Evolutionary conservation across 2,329 filamentous ascomycete genomes (phyloP).

Genomic region (Diaporthe sp.): DNA sequence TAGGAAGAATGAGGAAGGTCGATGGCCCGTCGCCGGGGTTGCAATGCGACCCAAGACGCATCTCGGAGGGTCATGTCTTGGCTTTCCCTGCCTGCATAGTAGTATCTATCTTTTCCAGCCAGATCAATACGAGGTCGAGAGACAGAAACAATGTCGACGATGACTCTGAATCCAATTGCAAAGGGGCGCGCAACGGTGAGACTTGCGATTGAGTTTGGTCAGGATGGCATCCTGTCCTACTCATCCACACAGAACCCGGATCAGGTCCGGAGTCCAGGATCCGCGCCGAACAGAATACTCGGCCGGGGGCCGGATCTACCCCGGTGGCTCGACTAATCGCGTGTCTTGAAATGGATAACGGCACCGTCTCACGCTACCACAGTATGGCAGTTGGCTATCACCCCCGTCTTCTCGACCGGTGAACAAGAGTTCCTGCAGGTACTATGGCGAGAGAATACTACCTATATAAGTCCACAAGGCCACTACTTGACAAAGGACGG

Average conservation of each 20-base stretch:
- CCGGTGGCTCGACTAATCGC: background rate
- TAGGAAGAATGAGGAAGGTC: conserved; percentile 9
- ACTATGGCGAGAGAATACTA: background rate
- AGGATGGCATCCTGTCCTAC: background rate
- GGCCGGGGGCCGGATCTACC: background rate
- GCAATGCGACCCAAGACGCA: background rate
- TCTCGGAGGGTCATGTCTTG: background rate
- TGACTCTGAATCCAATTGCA: background rate
- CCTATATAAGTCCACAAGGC: background rate
- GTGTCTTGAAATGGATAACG: background rate
- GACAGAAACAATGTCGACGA: background rate
- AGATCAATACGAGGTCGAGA: background rate
- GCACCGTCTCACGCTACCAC: background rate
- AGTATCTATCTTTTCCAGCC: background rate
- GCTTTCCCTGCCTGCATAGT: background rate
- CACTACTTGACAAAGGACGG: background rate
- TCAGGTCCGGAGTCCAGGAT: too few species aligned
- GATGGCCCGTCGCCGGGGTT: background rate
- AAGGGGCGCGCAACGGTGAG: background rate
- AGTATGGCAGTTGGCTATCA: background rate
- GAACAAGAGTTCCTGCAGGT: background rate
- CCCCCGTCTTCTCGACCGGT: background rate
- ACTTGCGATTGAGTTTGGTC: too few species aligned
- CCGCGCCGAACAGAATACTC: background rate
- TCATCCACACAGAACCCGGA: too few species aligned